Evolutionary conservation across 2,329 filamentous ascomycete species (phyloP).

Genomic region (Epichloe sibirici): DNA sequence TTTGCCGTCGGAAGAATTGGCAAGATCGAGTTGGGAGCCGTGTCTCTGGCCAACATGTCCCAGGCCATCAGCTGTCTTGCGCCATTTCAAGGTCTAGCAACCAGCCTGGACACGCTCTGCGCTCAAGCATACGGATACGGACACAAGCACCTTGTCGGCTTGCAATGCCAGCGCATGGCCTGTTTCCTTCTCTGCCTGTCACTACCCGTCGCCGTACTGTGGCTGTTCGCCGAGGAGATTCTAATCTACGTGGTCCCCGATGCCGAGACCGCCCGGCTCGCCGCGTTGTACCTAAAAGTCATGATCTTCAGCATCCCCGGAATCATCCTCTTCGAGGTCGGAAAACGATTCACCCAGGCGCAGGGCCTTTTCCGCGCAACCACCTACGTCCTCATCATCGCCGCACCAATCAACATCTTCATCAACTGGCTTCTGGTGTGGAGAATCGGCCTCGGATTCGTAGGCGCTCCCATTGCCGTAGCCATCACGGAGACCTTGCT

Average conservation of each 20-base stretch:
- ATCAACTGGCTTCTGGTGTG: conserved; percentile 73
- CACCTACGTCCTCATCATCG: conserved; percentile 64
- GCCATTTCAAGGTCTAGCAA: conserved; percentile 74
- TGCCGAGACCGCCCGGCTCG: conserved; percentile 51
- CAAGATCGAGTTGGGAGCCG: conserved; percentile 40
- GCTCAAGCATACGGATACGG: conserved; percentile 90
- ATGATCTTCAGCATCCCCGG: conserved; percentile 63
- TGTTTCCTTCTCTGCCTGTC: conserved; percentile 62
- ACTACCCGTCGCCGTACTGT: conserved; percentile 59
- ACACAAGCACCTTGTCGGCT: conserved; percentile 72
- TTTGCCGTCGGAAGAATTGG: conserved; percentile 69
- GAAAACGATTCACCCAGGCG: conserved; percentile 71
- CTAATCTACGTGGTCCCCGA: conserved; percentile 36
- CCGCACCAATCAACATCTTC: conserved; percentile 64
- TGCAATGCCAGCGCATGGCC: conserved; percentile 73
- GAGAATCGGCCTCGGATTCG: conserved; percentile 55
- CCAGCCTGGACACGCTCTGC: conserved; percentile 83
- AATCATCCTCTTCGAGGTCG: conserved; percentile 64
- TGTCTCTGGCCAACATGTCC: conserved; percentile 54
- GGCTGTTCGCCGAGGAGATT: conserved; percentile 55
- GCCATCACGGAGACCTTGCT: conserved; percentile 67
- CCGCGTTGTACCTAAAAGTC: conserved; percentile 60
- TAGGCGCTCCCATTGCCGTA: conserved; percentile 73
- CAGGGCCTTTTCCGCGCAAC: conserved; percentile 72
- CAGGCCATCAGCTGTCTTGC: conserved; percentile 68